Percentiles rank a stretch among this genome's conserved stretches.
phyloP scores from a whole-genome alignment of 2,329 filamentous ascomycete genomes.

The Emericellopsis atlantica region DNA sequence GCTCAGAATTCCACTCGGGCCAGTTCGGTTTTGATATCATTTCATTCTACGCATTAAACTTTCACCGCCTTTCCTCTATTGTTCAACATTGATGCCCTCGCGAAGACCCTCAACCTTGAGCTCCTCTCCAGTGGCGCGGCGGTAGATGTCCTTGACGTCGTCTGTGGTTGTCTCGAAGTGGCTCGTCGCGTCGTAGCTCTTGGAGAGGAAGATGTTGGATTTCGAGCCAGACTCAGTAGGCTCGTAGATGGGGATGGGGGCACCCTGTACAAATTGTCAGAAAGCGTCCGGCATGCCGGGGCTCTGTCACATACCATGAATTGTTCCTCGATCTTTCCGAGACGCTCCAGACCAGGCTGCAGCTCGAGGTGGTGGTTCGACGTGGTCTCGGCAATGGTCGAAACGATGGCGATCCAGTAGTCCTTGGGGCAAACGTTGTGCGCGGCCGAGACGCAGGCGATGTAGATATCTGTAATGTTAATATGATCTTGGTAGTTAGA shows the following conservation, averaged over 20 bases:
- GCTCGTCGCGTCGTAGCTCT: slow-evolving; percentile 95
- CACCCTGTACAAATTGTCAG: slow-evolving; percentile 31
- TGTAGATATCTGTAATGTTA: slow-evolving; percentile 65
- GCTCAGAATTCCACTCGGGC: background rate
- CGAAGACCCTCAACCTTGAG: slow-evolving; percentile 78
- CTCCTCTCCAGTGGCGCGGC: slow-evolving; percentile 69
- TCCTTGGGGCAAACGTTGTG: slow-evolving; percentile 99
- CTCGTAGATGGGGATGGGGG: slow-evolving; percentile 89
- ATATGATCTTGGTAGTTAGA: background rate
- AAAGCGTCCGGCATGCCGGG: background rate
- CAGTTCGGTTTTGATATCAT: background rate
- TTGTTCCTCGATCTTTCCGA: slow-evolving; percentile 90
- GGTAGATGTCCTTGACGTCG: slow-evolving; percentile 91
- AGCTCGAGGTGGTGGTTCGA: slow-evolving; percentile 96
- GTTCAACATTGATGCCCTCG: slow-evolving; percentile 63
- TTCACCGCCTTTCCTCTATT: slow-evolving; percentile 36
- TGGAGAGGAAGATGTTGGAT: slow-evolving; percentile 94
- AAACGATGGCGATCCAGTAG: slow-evolving; percentile 98
- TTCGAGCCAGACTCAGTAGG: slow-evolving; percentile 69
- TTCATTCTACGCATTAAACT: background rate
- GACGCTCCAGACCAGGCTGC: slow-evolving; percentile 78
- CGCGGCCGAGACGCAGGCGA: slow-evolving; percentile 86
- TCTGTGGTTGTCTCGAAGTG: slow-evolving; percentile 91
- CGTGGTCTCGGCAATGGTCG: slow-evolving; percentile 83
- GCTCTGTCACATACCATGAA: slow-evolving; percentile 57